phyloP scores from a whole-genome alignment of 768 basidiomycete species.

The Leucosporidium yakuticum region DNA sequence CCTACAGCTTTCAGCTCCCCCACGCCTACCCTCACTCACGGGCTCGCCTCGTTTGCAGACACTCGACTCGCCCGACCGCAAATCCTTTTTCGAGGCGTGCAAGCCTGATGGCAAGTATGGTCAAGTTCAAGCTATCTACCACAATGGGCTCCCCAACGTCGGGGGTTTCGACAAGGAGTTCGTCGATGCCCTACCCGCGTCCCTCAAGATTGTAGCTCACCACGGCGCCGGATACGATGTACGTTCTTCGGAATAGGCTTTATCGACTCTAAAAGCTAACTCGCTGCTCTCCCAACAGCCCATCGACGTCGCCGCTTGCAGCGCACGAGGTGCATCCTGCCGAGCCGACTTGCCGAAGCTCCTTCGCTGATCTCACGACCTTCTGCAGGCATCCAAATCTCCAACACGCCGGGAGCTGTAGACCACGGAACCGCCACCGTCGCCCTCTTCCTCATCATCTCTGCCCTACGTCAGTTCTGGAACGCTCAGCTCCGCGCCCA shows the following conservation, averaged over 20 bases:
- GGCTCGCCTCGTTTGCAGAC: too few species aligned
- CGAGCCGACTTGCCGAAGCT: neutral
- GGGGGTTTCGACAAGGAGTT: neutral
- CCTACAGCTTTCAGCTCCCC: too few species aligned
- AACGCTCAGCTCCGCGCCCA: neutral
- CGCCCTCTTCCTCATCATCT: neutral
- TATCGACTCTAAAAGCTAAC: too few species aligned
- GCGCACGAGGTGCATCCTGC: neutral
- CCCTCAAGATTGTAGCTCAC: neutral
- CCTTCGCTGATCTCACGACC: neutral
- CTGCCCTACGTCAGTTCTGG: neutral
- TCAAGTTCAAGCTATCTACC: too few species aligned
- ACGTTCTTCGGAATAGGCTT: too few species aligned
- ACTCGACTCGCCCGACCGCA: too few species aligned
- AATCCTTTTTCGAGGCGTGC: too few species aligned
- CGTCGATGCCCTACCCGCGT: neutral
- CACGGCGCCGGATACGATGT: neutral
- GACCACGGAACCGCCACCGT: neutral
- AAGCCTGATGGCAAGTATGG: too few species aligned
- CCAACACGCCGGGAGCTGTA: neutral
- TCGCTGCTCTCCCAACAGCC: too few species aligned
- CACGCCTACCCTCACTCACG: too few species aligned
- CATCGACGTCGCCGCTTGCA: neutral
- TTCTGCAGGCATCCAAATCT: neutral
- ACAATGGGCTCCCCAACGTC: neutral